Base-by-base conservation (phyloP, 352 stramenopile genomes). In the Pythium phragmiticola region DNA sequence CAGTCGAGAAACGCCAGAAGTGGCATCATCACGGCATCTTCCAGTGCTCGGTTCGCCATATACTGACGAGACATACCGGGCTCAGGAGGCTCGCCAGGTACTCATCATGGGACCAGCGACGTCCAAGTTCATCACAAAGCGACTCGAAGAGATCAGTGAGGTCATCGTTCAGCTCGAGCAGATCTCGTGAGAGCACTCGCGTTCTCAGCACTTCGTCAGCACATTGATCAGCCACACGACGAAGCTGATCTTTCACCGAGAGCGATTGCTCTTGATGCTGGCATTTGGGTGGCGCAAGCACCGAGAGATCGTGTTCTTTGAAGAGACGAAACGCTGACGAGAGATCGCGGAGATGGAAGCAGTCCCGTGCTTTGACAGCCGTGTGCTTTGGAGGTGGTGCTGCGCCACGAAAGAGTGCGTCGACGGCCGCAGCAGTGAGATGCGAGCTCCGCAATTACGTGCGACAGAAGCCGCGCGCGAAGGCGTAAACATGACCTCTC, bases 91-190 rank as follows among this genome's bases (percentile, higher is more conserved):
- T 9, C 5, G 58, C 58, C 16, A 80, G 55, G 42, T 72, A 69
- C 6, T 65, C 58, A 21, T 80, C 59, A 17, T 67, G 55, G 48
- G 43, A 63, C 26, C 59, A 54, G 13, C 64, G 67, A 0, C 55
- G 65, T 2, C 37, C 59, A 9, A 80, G 56, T 17, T 12, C 43
- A 28, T 76, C 66, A 47, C 73, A 80, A 13, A 80, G 61, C 12
- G 57, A 16, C 3, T 69, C 66, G 26, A 78, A 76, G 9, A 68
- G 49, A 19, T 73, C 68, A 0, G 67, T 65, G 16, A 78, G 36
- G 19, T 77, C 74, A 28, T 77, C 66, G 13, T 65, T 70, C n/a
- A 79, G 41, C 12, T 61, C 71, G 12, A 79, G 50, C 30, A 77
- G 57, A 16, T 77, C 72, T 11, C 69, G 60, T 11, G 74, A 79